Evolutionary conservation across 768 basidiomycete species (phyloP).

Genomic region (Cytidiella melzeri): DNA sequence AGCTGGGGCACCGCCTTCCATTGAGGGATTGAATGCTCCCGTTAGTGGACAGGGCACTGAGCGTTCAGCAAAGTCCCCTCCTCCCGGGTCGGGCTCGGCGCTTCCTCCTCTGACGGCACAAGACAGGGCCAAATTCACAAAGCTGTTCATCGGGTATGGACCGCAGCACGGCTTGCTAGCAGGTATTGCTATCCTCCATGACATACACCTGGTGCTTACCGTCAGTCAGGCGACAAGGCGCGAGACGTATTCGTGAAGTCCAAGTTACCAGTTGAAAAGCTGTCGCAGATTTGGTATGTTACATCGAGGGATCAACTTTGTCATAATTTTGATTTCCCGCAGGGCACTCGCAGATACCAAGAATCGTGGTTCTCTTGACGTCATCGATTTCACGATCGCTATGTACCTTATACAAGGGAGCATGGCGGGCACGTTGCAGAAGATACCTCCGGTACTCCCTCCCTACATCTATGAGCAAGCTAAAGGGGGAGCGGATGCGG

Average conservation of each 20-base stretch:
- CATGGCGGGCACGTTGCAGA: conserved; percentile 73
- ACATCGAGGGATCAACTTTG: too few relatives aligned
- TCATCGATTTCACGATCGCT: conserved; percentile 88
- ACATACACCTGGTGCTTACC: background rate
- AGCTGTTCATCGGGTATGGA: conserved; percentile 66
- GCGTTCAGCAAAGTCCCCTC: conserved; percentile 49
- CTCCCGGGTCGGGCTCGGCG: conserved; percentile 32
- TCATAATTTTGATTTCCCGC: conserved; percentile 1
- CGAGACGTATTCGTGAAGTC: conserved; percentile 89
- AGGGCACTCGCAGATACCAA: conserved; percentile 97
- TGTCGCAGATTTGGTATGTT: conserved; percentile 87
- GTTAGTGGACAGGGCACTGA: conserved; percentile 52
- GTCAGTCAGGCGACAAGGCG: conserved; percentile 69
- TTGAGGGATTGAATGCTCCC: conserved; percentile 57
- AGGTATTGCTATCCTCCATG: conserved; percentile 43
- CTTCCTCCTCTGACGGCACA: conserved; percentile 68
- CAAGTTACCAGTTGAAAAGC: conserved; percentile 76
- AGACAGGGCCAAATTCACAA: conserved; percentile 81
- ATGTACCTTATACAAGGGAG: conserved; percentile 95
- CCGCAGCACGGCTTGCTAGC: conserved; percentile 73
- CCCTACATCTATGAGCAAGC: conserved; percentile 85
- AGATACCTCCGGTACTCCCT: conserved; percentile 70
- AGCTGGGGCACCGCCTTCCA: conserved; percentile 83
- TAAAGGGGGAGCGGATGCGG: conserved; percentile 29
- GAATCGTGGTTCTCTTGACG: conserved; percentile 82